A percentile compares a stretch with the other conserved stretches of the same genome.
phyloP scores from a whole-genome alignment of 83 land plant species.

The Picea mariana region DNA sequence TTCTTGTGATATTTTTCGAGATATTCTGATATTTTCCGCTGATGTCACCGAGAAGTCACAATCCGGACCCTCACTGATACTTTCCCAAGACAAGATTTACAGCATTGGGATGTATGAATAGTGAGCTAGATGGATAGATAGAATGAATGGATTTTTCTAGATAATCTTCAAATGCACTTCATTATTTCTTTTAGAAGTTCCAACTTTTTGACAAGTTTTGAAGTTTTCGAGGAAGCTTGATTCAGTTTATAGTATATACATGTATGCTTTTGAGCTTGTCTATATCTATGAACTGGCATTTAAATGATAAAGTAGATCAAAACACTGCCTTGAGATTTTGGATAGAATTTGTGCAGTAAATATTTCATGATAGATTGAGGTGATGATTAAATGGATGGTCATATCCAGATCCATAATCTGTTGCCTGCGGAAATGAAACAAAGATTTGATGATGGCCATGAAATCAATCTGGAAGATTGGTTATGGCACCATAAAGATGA shows the following conservation, averaged over 20 bases:
- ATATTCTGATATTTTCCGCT: no score
- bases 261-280: background rate
- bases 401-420: slow-evolving; percentile 5
- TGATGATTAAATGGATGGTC: background rate
- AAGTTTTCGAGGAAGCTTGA: background rate
- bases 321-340: background rate
- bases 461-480: slow-evolving; percentile 21
- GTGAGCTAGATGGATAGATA: background rate
- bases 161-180: background rate
- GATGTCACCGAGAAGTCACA: no score
- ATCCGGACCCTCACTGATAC: no score
- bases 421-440: slow-evolving; percentile 11
- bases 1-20: no score
- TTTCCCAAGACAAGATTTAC: no score
- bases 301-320: background rate
- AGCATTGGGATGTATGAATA: no score
- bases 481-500: slow-evolving; percentile 6
- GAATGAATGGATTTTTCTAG: background rate
- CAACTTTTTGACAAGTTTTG: background rate
- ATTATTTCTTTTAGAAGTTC: background rate
- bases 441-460: slow-evolving; percentile 16
- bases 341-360: background rate
- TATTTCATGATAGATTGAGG: background rate
- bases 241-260: no score
- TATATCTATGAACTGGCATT: background rate